A percentile compares a stretch with the other conserved stretches of the same genome.
These are phyloP conservation scores for Sordariomycetes sp. DNA, from an alignment of 2,329 filamentous ascomycete species.

Conservation along the genomic window DNA sequence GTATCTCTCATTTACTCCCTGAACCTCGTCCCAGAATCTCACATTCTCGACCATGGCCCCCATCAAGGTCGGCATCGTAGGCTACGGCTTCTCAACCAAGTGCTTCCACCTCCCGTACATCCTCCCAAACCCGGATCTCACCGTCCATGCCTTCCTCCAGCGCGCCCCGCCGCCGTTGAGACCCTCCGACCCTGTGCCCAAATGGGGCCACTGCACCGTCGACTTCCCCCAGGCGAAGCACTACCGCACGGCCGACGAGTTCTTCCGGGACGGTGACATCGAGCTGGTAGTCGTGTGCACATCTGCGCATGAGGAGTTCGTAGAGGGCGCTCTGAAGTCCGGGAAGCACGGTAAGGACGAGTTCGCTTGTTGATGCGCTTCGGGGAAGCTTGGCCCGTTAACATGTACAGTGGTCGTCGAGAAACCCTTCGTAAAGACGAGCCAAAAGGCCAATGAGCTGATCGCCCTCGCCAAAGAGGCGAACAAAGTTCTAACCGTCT, in stretches of 20 bases:
- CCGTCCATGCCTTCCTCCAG: slow-evolving; percentile 36
- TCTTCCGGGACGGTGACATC: slow-evolving; percentile 46
- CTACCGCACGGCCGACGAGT: slow-evolving; percentile 45
- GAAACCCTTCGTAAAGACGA: slow-evolving; percentile 54
- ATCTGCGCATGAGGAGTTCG: slow-evolving; percentile 19
- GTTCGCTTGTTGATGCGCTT: neutral
- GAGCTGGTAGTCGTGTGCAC: slow-evolving; percentile 46
- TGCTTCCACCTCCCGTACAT: slow-evolving; percentile 36
- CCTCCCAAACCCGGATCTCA: slow-evolving; percentile 29
- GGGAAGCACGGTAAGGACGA: slow-evolving; percentile 41
- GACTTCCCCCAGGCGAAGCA: slow-evolving; percentile 38
- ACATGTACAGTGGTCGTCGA: slow-evolving; percentile 45
- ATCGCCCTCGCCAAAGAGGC: slow-evolving; percentile 33
- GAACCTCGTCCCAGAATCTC: neutral
- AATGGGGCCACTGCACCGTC: slow-evolving; percentile 32
- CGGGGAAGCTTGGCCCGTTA: neutral
- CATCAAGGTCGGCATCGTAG: slow-evolving; percentile 37
- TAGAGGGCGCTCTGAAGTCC: slow-evolving; percentile 41
- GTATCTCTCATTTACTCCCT: neutral
- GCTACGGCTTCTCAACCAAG: slow-evolving; percentile 36
- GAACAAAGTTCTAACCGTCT: slow-evolving; percentile 36
- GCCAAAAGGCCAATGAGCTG: slow-evolving; percentile 44
- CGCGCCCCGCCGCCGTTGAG: slow-evolving; percentile 24
- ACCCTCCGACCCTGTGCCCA: slow-evolving; percentile 19
- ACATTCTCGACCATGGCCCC: slow-evolving; percentile 9